These are phyloP conservation scores for Rhodosporidiobolus odoratus DNA, from an alignment of 768 basidiomycete genomes.

Conservation along the genomic window DNA sequence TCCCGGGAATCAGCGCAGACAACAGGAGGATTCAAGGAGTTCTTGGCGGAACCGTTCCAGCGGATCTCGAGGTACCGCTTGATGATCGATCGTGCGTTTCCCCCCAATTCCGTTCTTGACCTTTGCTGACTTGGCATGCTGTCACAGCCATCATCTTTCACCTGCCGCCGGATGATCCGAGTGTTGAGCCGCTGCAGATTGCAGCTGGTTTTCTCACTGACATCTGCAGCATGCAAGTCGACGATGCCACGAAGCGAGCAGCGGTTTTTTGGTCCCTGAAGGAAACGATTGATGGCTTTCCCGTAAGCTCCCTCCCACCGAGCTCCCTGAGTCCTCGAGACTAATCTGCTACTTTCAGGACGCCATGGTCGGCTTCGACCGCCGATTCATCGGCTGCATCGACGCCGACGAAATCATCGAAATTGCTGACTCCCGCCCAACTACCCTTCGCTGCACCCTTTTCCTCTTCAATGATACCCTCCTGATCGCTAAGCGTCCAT, in stretches of 20 bases:
- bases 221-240: conserved; percentile 85
- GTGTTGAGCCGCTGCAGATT: conserved; percentile 70
- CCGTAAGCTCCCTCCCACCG: conserved; percentile 48
- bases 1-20: conserved; percentile 61
- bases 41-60: conserved; percentile 49
- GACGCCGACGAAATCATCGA: conserved; percentile 71
- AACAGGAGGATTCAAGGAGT: conserved; percentile 52
- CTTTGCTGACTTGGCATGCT: neutral
- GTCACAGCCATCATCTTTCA: conserved; percentile 73
- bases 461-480: conserved; percentile 93
- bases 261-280: conserved; percentile 80
- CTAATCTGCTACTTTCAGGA: conserved; percentile 49
- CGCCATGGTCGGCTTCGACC: conserved; percentile 76
- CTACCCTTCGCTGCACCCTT: conserved; percentile 71
- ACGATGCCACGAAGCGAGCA: conserved; percentile 83
- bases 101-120: neutral
- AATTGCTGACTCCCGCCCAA: conserved; percentile 46
- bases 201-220: conserved; percentile 81
- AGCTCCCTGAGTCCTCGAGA: neutral
- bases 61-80: conserved; percentile 87
- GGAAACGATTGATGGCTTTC: conserved; percentile 82
- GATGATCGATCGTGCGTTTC: conserved; percentile 61
- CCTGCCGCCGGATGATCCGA: conserved; percentile 71
- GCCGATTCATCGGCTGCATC: conserved; percentile 82
- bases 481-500: conserved; percentile 76